Evolutionary conservation across 2,329 filamentous ascomycete genomes (phyloP), one percentile per base, ranked within the genome.

Genomic region (Thielaviopsis ethacetica): DNA sequence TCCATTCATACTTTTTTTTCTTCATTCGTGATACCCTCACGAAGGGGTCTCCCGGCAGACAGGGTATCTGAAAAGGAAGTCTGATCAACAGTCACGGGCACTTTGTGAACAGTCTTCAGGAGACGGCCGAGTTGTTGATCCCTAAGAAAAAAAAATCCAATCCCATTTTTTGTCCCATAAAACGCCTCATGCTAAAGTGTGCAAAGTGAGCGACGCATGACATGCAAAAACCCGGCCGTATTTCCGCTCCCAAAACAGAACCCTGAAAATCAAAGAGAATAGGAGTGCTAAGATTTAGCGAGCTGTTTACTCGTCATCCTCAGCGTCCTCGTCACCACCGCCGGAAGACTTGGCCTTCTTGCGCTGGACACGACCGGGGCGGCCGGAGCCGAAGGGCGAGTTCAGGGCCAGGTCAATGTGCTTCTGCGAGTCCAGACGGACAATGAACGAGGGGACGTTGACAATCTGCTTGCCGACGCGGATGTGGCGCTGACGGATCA

Each of bases 401-500:
- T 86, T 94, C 66, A 98, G 84, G 65, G 93, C 83, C 76, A 98
- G 97, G 83, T 98, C 93, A 71, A 98, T 97, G 86, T 98, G 93
- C 88, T 98, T 98, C 86, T 98, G 93, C 71, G 91, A 96, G 83
- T 98, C 93, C 72, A 98, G 89, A 79, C 93, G 93, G 76, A 98
- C 93, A 74, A 98, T 86, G 86, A 95, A 98, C 59, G 91, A 97
- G 66, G 93, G 93, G 63, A 98, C 93, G 79, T 98, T 98, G 83
- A 98, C 93, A 74, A 98, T 97, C 83, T 98, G 93, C 88, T 98
- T 98, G 79, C 93, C 93, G 73, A 98, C 93, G 73, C 91, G 93
- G 80, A 98, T 98, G 83, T 98, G 93, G 73, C 93, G 87, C 83
- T 98, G 93, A 76, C 89, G 90, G 82, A 98, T 98, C 70, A 98